Base-by-base conservation (phyloP, 495 filamentous ascomycete species). In the Bacidia rubella region DNA sequence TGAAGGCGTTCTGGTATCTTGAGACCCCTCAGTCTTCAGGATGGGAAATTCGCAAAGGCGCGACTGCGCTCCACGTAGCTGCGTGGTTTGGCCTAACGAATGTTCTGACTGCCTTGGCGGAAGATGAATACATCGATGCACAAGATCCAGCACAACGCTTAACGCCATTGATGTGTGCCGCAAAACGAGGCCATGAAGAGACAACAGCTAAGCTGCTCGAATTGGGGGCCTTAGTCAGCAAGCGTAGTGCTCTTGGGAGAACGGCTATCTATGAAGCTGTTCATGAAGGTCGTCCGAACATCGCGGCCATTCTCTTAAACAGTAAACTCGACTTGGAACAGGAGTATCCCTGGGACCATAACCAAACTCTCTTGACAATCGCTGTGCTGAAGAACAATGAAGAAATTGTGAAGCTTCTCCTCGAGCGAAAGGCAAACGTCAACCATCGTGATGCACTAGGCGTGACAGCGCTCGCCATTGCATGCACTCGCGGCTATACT, bases 141-240 rank as follows among this genome's bases (percentile, higher is more conserved):
- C n/a, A 43, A 23, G 63, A 66, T 26, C 54, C 52, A 3, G 58
- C 38, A 4, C 53, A 61, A 38, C 54, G 52, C 1, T 61, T 60
- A 50, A 66, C 63, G 20, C 57, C 63, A n/a, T 52, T 66, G 39
- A 62, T 62, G 54, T 64, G 62, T 25, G 63, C 63, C 11, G 60
- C 60, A 29, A 49, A 60, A 27, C 35, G 62, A 23, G 63, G 63
- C 21, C 55, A 66, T 24, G 47, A 22, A 17, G 38, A 42, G 9
- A 56, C 56, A 3, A 55, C 55, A 2, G 51, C 51, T 11, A 20
- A 29, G 19, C 53, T 66, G 2, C 50, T 66, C 2, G 52, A 54
- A 11, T 40, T 44, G 10, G 62, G 57, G 7, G 63, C 62, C 0
- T 47, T 45, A 11, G 47, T 62, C 2, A 62, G 64, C 39, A 23